Base-by-base conservation (phyloP, 495 filamentous ascomycete genomes). In the Lophiostoma macrostomum region DNA sequence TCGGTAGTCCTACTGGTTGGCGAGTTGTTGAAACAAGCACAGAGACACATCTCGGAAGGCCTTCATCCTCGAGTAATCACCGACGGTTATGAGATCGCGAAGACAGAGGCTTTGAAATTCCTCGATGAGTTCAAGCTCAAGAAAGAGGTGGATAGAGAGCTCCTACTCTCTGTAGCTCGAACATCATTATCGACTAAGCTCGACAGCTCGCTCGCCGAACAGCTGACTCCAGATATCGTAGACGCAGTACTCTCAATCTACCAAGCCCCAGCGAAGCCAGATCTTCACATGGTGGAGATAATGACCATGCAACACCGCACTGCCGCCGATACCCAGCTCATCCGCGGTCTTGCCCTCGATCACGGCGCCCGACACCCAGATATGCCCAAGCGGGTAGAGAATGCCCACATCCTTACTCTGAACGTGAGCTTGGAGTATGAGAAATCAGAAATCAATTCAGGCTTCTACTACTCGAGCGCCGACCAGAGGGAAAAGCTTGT, bases 221-320 rank as follows among this genome's bases (percentile, higher is more conserved):
- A 86, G 65, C 86, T 98, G 32, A 95, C 89, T 18, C 88, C 93
- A 27, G 83, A 85, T 60, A 96, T 99, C 59, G 90, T 96, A 63
- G 93, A 99, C 69, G 87, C 93, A 46, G 93, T 97, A 37, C 80
- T 97, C 46, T 78, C 94, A 39, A 99, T 99, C 68, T 91, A 95
- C 74, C 78, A 86, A 65, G 71, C 90, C 23, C 88, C 89, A 24
- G 84, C 82, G 58, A 97, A 96, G 74, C 93, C 93, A 37, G 93
- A 99, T 69, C 71, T 99, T 56, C 91, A 97, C 73, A 99, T 99
- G 93, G 78, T 99, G 57, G 93, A 99, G 72, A 96, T 99, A 60
- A 97, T 97, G 94, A 96, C 94, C 67, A 99, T 99, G 93, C 93
- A 97, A 69, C 93, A 99, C 74, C 88, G 91, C 50, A 87, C 86